Evolutionary conservation across 208 protist species (phyloP), one percentile per base, ranked within the genome.

Genomic region (Trypanosoma cruzi): DNA sequence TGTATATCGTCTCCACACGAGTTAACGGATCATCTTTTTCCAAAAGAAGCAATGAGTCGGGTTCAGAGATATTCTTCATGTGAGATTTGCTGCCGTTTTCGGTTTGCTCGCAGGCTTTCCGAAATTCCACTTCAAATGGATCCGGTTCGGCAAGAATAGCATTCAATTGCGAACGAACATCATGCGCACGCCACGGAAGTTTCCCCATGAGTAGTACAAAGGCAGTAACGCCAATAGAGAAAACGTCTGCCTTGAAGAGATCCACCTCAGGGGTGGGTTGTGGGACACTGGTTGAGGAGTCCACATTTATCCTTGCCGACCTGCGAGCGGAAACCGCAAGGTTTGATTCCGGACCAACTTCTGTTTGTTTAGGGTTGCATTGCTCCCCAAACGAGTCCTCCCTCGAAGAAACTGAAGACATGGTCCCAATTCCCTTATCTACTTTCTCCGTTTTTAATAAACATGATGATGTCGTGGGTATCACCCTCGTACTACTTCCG

Each of bases 231-330:
- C 86, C 86, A 11, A 91, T 46, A 18, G 85, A 65, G 48, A 91
- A 91, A n/a, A 88, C 82, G 58, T 91, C 85, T 1, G 72, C 79
- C 61, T 86, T 88, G 58, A 91, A 88, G n/a, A 91, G 68, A 44
- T 91, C 77, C 3, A 86, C 81, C 16, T 57, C 40, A 20, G 70
- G 54, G 29, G 34, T 34, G 48, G 4, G 14, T 42, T 42, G 10
- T 26, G 6, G 3, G 16, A 4, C 44, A 22, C 31, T 46, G 29
- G 16, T 1, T 44, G 22, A 8, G 11, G 31, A 44, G 3, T 26
- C 10, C 46, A 37, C 26, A 34, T 62, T 54, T 11, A 16, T 42
- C 6, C 16, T 22, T 24, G 63, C 52, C 13, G 62, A 28, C 18
- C 14, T 22, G 29, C 8, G 29, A 5, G 28, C 3, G 14, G 59